Base-by-base conservation (phyloP, 371 early-diverging fungal species). In the Rhizopus arrhizus region DNA sequence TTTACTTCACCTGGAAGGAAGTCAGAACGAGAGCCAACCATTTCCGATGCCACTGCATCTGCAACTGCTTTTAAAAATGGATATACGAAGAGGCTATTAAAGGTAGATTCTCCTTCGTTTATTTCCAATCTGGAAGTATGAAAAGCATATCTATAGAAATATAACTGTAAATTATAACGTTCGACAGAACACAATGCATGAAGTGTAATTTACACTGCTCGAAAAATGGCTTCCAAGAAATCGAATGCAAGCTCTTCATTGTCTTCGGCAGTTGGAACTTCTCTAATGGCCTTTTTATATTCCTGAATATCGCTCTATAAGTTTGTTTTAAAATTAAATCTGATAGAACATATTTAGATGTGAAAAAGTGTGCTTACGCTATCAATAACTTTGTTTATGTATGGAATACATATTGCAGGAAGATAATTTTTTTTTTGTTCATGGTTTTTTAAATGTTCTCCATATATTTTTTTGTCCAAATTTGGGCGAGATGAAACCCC, bases 141-240 rank as follows among this genome's bases (percentile, higher is more conserved):
- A 34, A 61, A 61, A n/a, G 48, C 42, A 54, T 55, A 55, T 0
- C 41, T 55, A 48, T 41, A 55, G 31, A 59, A 45, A 53, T 46
- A 47, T 46, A 53, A 53, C 31, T 60, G 11, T 47, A 47, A 53
- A 53, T 36, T 38, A 55, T 41, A 50, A 29, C 9, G 49, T 55
- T 55, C 40, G 42, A 42, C 48, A 50, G 41, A 50, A 43, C 42
- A 61, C 34, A 31, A 55, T 34, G 47, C 49, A 56, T 42, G 35
- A 59, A 59, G 32, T 38, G 36, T 2, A 36, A 61, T 49, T 61
- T 61, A 61, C 62, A 16, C 34, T 15, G 50, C 62, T 53, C 61
- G 61, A 47, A 61, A 48, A 32, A 54, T 32, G 31, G 12, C 31
- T 54, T 54, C 61, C 47, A 55, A 33, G 16, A 61, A 61, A 38